phyloP scores from a whole-genome alignment of 352 stramenopile genomes.

The Globisporangium ultimum region DNA sequence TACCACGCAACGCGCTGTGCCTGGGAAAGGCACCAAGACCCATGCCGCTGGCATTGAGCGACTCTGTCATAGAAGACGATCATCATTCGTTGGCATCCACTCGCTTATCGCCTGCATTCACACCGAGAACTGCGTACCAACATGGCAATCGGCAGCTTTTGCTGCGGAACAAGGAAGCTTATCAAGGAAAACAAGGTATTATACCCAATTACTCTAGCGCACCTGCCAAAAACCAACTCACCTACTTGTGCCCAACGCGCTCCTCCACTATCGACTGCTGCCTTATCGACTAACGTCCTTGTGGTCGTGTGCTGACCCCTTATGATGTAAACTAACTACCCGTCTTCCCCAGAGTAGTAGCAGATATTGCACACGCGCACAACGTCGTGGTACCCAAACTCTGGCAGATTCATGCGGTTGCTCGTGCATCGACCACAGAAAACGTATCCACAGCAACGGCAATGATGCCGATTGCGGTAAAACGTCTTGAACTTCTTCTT shows the following conservation, averaged over 20 bases:
- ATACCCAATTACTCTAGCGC: no score
- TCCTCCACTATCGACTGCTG: no score
- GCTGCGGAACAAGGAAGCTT: conserved; percentile 12
- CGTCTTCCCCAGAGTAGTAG: conserved; percentile 77
- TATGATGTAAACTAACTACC: conserved; percentile 9
- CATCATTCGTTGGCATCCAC: conserved; percentile 15
- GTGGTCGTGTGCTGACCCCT: neutral
- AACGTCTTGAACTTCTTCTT: conserved; percentile 90
- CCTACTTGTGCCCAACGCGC: no score
- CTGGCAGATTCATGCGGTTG: conserved; percentile 82
- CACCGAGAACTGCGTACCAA: conserved; percentile 46
- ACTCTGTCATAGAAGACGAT: neutral
- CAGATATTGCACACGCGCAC: conserved; percentile 78
- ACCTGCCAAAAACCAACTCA: no score
- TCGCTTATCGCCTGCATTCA: conserved; percentile 33
- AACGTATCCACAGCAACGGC: conserved; percentile 81
- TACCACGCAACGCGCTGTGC: neutral
- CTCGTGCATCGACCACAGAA: conserved; percentile 79
- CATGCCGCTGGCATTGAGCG: neutral
- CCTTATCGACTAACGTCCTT: no score
- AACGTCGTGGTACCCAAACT: conserved; percentile 87
- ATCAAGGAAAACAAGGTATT: no score
- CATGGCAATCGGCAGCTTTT: conserved; percentile 35
- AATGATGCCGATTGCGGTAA: conserved; percentile 78
- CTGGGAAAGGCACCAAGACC: conserved; percentile 1